These are phyloP conservation scores for Cladosporium velox DNA, from an alignment of 2,329 filamentous ascomycete genomes.

Conservation along the genomic window DNA sequence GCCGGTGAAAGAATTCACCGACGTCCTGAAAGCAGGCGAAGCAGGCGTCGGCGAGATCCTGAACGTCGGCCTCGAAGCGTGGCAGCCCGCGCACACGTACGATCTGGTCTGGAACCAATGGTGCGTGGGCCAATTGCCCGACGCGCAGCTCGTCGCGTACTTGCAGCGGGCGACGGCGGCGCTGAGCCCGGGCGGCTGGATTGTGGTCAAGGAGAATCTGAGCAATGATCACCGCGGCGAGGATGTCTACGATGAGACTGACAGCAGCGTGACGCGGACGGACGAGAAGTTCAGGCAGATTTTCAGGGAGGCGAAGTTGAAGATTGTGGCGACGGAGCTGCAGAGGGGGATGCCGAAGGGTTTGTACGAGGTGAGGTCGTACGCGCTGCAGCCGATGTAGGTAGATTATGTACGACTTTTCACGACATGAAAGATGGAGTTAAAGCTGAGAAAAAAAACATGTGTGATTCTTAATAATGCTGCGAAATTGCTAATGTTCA, in stretches of 20 bases:
- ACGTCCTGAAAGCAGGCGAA: constrained; percentile 50
- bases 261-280: constrained; percentile 76
- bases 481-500: not conserved
- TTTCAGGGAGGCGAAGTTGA: constrained; percentile 69
- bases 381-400: constrained; percentile 64
- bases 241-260: constrained; percentile 74
- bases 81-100: constrained; percentile 62
- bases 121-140: constrained; percentile 82
- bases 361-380: constrained; percentile 74
- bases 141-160: constrained; percentile 69
- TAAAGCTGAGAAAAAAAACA: not conserved
- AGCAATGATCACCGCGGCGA: constrained; percentile 52
- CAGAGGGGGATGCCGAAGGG: constrained; percentile 71
- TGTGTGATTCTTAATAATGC: not conserved
- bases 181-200: constrained; percentile 53
- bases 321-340: constrained; percentile 68
- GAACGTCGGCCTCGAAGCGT: constrained; percentile 73
- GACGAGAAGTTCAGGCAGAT: constrained; percentile 70
- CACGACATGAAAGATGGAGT: not conserved
- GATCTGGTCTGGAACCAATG: constrained; percentile 89
- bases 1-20: constrained; percentile 79
- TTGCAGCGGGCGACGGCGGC: constrained; percentile 61
- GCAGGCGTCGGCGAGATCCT: constrained; percentile 64
- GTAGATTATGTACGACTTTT: not conserved
- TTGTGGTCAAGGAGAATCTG: constrained; percentile 82